These are phyloP conservation scores for Syncephalis plumigaleata DNA, from an alignment of 371 early-diverging fungal genomes.

Conservation along the genomic window DNA sequence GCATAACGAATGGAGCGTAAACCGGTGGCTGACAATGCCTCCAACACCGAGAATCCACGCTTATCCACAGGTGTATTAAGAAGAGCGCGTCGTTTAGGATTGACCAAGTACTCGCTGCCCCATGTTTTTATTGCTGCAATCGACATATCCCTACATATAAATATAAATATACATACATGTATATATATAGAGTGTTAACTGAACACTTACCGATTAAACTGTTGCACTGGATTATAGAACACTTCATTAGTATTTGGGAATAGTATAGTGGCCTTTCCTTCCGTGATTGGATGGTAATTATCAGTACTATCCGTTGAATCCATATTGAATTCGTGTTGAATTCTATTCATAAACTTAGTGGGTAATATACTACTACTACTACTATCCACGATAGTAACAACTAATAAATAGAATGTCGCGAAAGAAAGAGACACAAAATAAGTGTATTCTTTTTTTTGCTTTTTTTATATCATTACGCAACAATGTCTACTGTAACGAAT, in stretches of 20 bases:
- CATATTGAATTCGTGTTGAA: too few relatives aligned
- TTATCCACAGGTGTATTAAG: constrained; percentile 3
- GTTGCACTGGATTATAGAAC: constrained; percentile 98
- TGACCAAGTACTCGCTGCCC: constrained; percentile 40
- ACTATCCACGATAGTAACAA: too few relatives aligned
- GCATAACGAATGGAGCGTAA: constrained; percentile 97
- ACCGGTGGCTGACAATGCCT: constrained; percentile 98
- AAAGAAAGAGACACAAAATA: too few relatives aligned
- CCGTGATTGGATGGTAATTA: constrained; percentile 22
- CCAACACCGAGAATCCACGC: constrained; percentile 46
- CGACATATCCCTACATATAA: constrained; percentile 71
- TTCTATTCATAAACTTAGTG: too few relatives aligned
- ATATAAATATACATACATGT: too few relatives aligned
- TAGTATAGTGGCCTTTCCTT: constrained; percentile 77
- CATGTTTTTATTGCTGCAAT: constrained; percentile 75
- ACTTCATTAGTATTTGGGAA: constrained; percentile 84
- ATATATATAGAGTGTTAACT: too few relatives aligned
- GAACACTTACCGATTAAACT: constrained; percentile 60
- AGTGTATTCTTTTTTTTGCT: too few relatives aligned
- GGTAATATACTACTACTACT: too few relatives aligned
- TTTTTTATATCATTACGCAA: too few relatives aligned
- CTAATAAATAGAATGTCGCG: too few relatives aligned
- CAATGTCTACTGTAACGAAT: too few relatives aligned
- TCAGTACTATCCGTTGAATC: too few relatives aligned
- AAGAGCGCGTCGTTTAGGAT: constrained; percentile 21